Evolutionary conservation across 2,329 filamentous ascomycete genomes (phyloP), one percentile per base, ranked within the genome.

Genomic region (Fusarium gaditjirri): DNA sequence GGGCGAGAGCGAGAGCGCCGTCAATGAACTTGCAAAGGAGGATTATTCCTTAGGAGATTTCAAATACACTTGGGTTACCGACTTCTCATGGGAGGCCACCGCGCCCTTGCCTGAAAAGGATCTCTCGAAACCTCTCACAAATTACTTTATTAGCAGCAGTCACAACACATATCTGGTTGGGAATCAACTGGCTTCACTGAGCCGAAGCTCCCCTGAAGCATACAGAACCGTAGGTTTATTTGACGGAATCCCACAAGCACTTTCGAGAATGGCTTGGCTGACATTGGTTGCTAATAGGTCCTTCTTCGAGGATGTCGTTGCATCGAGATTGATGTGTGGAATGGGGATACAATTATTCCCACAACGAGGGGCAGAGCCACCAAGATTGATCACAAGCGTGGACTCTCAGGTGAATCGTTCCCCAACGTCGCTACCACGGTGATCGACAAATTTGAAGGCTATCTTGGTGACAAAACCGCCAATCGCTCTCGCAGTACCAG

Each of bases 271-370:
- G 14, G 19, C 16, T 49, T 43, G 43, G 27, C 57, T 61, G 27
- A 62, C 63, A 42, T 38, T 21, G 10, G 14, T 27, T 33, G 21
- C 33, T 59, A 56, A 75, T 44, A 93, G 88, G 92, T 93, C 17
- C 89, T 98, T 17, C 85, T 89, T 39, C 88, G 90, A 56, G 93
- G 93, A 52, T 97, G 95, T 78, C 90, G 95, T 68, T 98, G 94
- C 78, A 94, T 98, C 50, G 95, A 98, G 80, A 96, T 98, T 61
- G 95, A 98, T 78, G 94, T 98, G 6, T 97, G 95, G 93, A 93
- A 98, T 80, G 93, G 94, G 17, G 84, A 88, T 69, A 80, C 84
- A 23, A 80, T 80, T 46, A 78, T 81, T 8, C 80, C 78, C 9
- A 80, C 79, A 9, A 74, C 65, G 42, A 70, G 78, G 27, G 81